phyloP scores from a whole-genome alignment of 2,329 filamentous ascomycete species.

The Trichoderma hamatum region DNA sequence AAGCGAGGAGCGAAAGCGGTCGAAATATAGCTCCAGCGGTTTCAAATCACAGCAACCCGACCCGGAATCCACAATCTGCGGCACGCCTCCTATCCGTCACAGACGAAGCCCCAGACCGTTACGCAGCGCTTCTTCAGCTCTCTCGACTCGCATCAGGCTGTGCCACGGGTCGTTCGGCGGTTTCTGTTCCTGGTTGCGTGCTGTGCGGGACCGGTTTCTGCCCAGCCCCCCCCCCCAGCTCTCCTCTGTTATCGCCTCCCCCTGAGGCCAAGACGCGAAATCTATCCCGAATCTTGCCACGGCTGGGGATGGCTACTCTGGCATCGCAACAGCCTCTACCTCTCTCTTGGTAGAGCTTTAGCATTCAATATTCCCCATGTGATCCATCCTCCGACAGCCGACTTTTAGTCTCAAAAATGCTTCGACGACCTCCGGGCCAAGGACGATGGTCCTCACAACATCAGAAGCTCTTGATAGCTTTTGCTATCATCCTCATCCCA shows the following conservation, averaged over 20 bases:
- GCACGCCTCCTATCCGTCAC: constrained; percentile 9
- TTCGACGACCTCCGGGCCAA: constrained; percentile 66
- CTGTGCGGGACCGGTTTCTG: constrained; percentile 19
- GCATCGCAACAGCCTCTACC: constrained; percentile 26
- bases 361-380: constrained; percentile 28
- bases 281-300: neutral
- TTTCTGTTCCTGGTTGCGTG: neutral
- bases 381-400: constrained; percentile 16
- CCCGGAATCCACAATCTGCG: constrained; percentile 14
- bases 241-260: neutral
- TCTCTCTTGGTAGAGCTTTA: constrained; percentile 18
- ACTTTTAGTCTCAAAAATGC: constrained; percentile 48
- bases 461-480: constrained; percentile 55
- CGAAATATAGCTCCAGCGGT: neutral
- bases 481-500: constrained; percentile 61
- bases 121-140: neutral
- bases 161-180: constrained; percentile 5
- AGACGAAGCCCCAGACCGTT: neutral
- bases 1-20: neutral
- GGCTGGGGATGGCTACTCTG: constrained; percentile 29
- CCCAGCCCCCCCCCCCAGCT: neutral
- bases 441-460: constrained; percentile 53
- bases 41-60: neutral
- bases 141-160: neutral
- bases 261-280: neutral